Conservation (phyloP, 2,329 filamentous ascomycete species). For the Emmonsiellopsis sp. region DNA sequence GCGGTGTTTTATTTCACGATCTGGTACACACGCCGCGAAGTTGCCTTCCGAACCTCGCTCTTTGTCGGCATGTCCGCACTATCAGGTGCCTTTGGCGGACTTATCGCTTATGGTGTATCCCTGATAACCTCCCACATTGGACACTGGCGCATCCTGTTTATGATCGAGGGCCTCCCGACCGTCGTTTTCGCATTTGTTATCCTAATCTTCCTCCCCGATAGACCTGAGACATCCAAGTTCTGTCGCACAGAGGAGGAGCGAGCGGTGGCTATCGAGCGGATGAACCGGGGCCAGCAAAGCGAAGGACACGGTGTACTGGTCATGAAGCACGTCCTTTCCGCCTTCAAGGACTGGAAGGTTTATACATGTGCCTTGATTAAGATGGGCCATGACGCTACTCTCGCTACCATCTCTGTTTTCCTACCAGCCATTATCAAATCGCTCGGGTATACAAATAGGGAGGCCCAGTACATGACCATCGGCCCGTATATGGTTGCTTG, state of each 20-base stretch:
- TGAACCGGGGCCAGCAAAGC: conserved; percentile 11
- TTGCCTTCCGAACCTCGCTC: conserved; percentile 46
- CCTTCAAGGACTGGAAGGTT: conserved; percentile 13
- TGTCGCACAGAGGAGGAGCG: conserved; percentile 10
- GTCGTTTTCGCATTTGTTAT: conserved; percentile 34
- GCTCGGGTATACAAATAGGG: conserved; percentile 17
- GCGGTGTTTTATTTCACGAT: conserved; percentile 53
- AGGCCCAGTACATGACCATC: conserved; percentile 23
- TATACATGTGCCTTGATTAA: conserved; percentile 9
- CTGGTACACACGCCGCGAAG: conserved; percentile 49
- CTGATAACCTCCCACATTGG: conserved; percentile 23
- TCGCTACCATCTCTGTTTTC: conserved; percentile 1
- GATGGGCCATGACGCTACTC: conserved; percentile 12
- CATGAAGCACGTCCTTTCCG: conserved; percentile 9
- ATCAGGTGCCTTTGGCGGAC: conserved; percentile 47
- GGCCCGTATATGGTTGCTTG: conserved; percentile 16
- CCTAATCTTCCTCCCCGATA: conserved; percentile 40
- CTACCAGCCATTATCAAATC: conserved; percentile 17
- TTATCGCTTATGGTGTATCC: conserved; percentile 29
- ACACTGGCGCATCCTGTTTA: conserved; percentile 45
- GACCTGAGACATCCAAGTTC: conserved; percentile 11
- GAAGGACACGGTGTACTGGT: conserved; percentile 11
- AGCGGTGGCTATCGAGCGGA: conserved; percentile 8
- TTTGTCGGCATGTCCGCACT: conserved; percentile 46
- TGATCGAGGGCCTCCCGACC: conserved; percentile 41